phyloP scores from a whole-genome alignment of 2,329 filamentous ascomycete genomes.

The Fusarium sp. region DNA sequence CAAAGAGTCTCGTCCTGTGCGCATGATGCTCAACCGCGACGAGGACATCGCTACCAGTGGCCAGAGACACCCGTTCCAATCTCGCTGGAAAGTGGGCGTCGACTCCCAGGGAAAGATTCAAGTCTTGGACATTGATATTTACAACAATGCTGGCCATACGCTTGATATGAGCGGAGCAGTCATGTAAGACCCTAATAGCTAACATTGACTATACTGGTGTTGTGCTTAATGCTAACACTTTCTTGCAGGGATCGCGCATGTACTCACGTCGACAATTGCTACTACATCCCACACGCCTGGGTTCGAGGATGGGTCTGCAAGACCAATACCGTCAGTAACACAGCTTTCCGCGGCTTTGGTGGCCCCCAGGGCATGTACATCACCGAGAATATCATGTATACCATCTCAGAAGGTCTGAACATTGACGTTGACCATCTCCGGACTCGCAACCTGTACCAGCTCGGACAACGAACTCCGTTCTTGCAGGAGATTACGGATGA shows the following conservation, averaged over 20 bases:
- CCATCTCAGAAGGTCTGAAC: conserved; percentile 1
- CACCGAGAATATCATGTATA: conserved; percentile 8
- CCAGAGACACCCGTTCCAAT: conserved; percentile 87
- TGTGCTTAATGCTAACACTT: neutral
- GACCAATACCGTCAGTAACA: conserved; percentile 15
- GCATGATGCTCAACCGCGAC: conserved; percentile 91
- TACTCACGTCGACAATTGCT: conserved; percentile 84
- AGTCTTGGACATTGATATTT: conserved; percentile 84
- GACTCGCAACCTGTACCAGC: conserved; percentile 1
- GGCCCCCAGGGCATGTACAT: conserved; percentile 16
- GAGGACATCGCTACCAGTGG: conserved; percentile 90
- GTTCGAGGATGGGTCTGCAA: conserved; percentile 77
- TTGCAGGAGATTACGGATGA: conserved; percentile 14
- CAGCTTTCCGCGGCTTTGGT: conserved; percentile 13
- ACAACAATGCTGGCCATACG: conserved; percentile 84
- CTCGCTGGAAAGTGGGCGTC: conserved; percentile 87
- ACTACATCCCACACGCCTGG: conserved; percentile 82
- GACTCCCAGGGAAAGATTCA: conserved; percentile 87
- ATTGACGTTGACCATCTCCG: conserved; percentile 9
- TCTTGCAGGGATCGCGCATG: conserved; percentile 75
- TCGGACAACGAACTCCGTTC: conserved; percentile 10
- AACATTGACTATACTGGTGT: neutral
- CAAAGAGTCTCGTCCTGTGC: conserved; percentile 79
- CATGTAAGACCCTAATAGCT: conserved; percentile 1
- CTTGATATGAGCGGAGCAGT: conserved; percentile 75